Conservation (phyloP, 352 stramenopile species). For the Elongisporangium undulatum region DNA sequence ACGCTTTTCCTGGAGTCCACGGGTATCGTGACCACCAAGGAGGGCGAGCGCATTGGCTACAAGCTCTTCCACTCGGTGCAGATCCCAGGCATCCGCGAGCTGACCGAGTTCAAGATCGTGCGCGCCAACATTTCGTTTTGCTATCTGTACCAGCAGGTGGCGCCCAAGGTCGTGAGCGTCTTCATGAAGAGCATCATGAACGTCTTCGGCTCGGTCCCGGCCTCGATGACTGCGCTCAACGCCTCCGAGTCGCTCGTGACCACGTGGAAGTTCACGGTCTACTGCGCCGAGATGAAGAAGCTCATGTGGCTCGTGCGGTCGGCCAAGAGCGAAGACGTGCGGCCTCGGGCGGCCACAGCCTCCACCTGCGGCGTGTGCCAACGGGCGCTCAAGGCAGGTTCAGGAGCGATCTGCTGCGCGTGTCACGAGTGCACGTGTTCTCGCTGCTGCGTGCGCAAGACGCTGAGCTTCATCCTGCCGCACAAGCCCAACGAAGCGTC, state of each 20-base stretch:
- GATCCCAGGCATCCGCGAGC: conserved; percentile 31
- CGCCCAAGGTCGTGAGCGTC: conserved; percentile 18
- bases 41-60: conserved; percentile 47
- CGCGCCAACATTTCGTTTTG: conserved; percentile 31
- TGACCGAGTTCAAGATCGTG: conserved; percentile 27
- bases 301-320: conserved; percentile 5
- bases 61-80: conserved; percentile 47
- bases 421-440: conserved; percentile 1
- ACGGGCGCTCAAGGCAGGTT: neutral
- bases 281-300: conserved; percentile 12
- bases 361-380: conserved; percentile 2
- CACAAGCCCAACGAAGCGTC: conserved; percentile 15
- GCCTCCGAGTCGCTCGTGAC: neutral
- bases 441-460: neutral
- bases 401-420: neutral
- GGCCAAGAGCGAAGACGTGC: neutral
- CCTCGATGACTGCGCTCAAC: neutral
- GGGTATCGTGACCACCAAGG: conserved; percentile 28
- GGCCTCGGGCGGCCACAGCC: neutral
- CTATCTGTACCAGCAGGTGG: conserved; percentile 24
- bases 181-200: conserved; percentile 39
- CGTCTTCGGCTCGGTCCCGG: neutral
- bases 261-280: neutral
- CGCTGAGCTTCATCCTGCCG: conserved; percentile 12
- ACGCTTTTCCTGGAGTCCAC: conserved; percentile 53